Conservation (phyloP, 805 yeast genomes). For the Tetrapisispora iriomotensis region DNA sequence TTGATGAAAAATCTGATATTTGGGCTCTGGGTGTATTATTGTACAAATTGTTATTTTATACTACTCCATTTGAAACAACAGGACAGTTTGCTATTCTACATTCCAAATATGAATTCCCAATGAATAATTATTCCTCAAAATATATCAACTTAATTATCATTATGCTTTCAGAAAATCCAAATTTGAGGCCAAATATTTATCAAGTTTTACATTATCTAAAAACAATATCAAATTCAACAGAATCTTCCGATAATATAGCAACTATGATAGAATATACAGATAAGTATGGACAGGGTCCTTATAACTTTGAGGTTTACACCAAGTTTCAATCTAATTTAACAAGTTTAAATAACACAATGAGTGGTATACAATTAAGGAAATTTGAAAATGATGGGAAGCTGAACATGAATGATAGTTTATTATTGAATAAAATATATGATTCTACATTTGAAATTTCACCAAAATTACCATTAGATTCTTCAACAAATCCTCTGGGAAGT, state of each 20-base stretch:
- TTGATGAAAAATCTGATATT: slow-evolving; percentile 87
- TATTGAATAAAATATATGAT: slow-evolving; percentile 20
- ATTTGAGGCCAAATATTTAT: slow-evolving; percentile 74
- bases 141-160: slow-evolving; percentile 69
- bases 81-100: slow-evolving; percentile 82
- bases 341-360: slow-evolving; percentile 23
- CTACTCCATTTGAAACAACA: slow-evolving; percentile 83
- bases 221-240: slow-evolving; percentile 37
- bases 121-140: slow-evolving; percentile 62
- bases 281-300: slow-evolving; percentile 39
- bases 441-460: slow-evolving; percentile 25
- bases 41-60: slow-evolving; percentile 84
- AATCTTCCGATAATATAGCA: not conserved
- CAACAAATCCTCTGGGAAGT: not conserved
- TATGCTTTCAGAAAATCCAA: slow-evolving; percentile 77
- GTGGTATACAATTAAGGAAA: slow-evolving; percentile 19
- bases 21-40: slow-evolving; percentile 95
- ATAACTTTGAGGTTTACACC: slow-evolving; percentile 46
- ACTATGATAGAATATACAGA: slow-evolving; percentile 42
- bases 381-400: slow-evolving; percentile 9
- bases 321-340: slow-evolving; percentile 37
- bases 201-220: slow-evolving; percentile 65
- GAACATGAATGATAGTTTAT: slow-evolving; percentile 9
- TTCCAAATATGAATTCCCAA: slow-evolving; percentile 72
- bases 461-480: slow-evolving; percentile 15